Percentiles rank a stretch among this genome's conserved stretches.
Conservation (phyloP, 768 basidiomycete genomes). For the Paxillus ammoniavirescens region DNA sequence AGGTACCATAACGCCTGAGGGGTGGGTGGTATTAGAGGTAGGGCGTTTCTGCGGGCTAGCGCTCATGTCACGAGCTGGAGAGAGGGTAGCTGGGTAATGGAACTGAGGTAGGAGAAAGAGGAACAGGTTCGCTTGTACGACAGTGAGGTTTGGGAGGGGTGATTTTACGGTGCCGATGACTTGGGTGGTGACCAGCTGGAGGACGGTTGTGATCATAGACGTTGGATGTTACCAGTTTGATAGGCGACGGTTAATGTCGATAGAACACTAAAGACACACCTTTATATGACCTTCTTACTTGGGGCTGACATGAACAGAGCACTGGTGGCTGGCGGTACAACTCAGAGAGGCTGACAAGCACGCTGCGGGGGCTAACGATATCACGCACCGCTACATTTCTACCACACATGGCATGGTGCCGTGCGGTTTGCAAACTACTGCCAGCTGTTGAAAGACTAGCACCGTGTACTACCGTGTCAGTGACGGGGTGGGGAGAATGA, state of each 20-base stretch:
- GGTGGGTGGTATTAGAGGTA: not conserved
- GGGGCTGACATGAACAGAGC: slow-evolving; percentile 14
- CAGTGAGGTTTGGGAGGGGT: not conserved
- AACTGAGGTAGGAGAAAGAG: slow-evolving; percentile 6
- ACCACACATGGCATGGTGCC: too few species aligned
- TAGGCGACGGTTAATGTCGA: not conserved
- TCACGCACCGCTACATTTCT: too few species aligned
- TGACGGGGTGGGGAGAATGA: not conserved
- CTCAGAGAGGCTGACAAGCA: not conserved
- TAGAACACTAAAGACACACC: not conserved
- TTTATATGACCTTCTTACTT: slow-evolving; percentile 7
- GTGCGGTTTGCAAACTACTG: too few species aligned
- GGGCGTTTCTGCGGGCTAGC: slow-evolving; percentile 8
- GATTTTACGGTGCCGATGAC: not conserved
- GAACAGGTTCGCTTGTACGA: not conserved
- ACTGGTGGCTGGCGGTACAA: slow-evolving; percentile 1
- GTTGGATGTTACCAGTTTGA: not conserved
- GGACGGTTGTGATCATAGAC: not conserved
- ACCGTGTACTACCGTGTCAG: too few species aligned
- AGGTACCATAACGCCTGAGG: slow-evolving; percentile 5
- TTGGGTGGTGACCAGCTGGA: not conserved
- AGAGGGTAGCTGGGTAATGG: slow-evolving; percentile 4
- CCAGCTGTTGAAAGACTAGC: too few species aligned
- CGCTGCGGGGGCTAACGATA: too few species aligned
- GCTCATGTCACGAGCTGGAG: slow-evolving; percentile 3